phyloP scores from a whole-genome alignment of 306 rosid genomes.

The Trifolium subterraneum region DNA sequence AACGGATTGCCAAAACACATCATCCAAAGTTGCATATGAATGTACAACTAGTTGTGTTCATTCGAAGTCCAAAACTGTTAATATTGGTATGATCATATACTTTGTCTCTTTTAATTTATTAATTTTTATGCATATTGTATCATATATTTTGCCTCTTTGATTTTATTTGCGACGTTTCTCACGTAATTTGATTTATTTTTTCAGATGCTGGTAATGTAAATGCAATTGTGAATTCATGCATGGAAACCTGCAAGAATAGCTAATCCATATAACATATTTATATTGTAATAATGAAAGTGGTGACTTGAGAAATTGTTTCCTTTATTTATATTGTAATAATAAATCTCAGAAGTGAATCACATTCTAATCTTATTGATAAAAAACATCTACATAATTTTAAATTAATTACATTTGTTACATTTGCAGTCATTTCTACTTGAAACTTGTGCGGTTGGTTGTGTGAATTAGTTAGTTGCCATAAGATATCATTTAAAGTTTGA shows the following conservation, averaged over 20 bases:
- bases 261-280: neutral
- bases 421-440: no score
- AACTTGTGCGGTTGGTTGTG: no score
- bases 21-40: neutral
- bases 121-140: no score
- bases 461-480: no score
- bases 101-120: neutral
- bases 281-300: no score
- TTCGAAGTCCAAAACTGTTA: neutral
- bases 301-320: no score
- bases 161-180: neutral
- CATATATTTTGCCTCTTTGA: neutral
- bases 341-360: no score
- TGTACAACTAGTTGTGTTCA: neutral
- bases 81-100: neutral
- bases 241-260: neutral
- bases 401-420: no score
- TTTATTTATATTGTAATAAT: no score
- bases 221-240: neutral
- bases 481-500: no score
- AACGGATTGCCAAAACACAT: neutral
- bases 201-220: neutral
- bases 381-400: no score
- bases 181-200: neutral
- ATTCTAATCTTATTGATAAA: no score